phyloP scores from a whole-genome alignment of 495 filamentous ascomycete species.

The Penicillium angulare region DNA sequence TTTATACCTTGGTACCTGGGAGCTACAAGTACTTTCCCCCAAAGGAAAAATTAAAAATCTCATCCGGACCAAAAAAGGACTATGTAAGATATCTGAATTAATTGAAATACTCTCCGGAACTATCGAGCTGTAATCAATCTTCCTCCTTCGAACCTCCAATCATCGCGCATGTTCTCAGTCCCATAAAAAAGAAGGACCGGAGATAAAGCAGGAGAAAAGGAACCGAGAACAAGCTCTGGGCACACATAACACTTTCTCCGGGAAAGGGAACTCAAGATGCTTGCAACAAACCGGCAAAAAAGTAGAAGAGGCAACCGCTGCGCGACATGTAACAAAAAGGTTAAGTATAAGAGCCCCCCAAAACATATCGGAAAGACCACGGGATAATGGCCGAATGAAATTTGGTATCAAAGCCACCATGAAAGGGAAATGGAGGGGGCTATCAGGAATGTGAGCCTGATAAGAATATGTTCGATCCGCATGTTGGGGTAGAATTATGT shows the following conservation, averaged over 20 bases:
- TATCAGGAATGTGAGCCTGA: slow-evolving; percentile 16
- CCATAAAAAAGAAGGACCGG: background rate
- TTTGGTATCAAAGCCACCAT: slow-evolving; percentile 1
- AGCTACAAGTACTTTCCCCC: too few relatives aligned
- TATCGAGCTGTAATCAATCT: slow-evolving; percentile 24
- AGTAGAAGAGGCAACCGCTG: slow-evolving; percentile 26
- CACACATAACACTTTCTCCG: slow-evolving; percentile 12
- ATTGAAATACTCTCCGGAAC: slow-evolving; percentile 17
- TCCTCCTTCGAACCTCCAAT: slow-evolving; percentile 9
- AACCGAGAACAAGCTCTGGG: slow-evolving; percentile 13
- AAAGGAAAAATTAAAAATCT: too few relatives aligned
- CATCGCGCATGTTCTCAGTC: background rate
- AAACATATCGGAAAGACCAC: slow-evolving; percentile 17
- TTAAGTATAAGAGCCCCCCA: slow-evolving; percentile 25
- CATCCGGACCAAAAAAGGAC: background rate
- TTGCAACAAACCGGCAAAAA: slow-evolving; percentile 11
- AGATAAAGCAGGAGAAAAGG: slow-evolving; percentile 1
- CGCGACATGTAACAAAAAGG: slow-evolving; percentile 21
- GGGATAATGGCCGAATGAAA: slow-evolving; percentile 2
- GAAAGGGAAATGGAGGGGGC: background rate
- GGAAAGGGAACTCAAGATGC: slow-evolving; percentile 18
- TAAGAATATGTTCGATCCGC: slow-evolving; percentile 32
- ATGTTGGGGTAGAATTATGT: slow-evolving; percentile 23
- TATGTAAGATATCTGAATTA: slow-evolving; percentile 27
- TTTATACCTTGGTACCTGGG: too few relatives aligned